phyloP scores from a whole-genome alignment of 2,329 filamentous ascomycete species.

The Ampelomyces quisqualis region DNA sequence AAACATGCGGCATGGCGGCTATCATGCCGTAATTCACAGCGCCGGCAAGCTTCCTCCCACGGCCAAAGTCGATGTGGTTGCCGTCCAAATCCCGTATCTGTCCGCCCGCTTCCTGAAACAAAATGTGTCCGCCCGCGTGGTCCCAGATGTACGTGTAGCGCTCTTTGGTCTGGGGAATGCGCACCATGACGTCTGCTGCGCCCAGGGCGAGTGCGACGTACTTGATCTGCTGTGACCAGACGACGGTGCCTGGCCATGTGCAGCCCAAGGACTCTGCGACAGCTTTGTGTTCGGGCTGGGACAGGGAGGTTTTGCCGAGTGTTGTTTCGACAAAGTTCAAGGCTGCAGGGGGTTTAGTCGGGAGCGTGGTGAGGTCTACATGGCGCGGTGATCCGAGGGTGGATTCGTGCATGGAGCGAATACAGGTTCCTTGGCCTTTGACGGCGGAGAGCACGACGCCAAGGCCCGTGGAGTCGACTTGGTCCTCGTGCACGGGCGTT shows the following conservation, averaged over 20 bases:
- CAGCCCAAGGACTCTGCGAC: slow-evolving; percentile 43
- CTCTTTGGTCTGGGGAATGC: slow-evolving; percentile 47
- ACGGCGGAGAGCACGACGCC: slow-evolving; percentile 51
- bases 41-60: slow-evolving; percentile 37
- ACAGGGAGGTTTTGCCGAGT: slow-evolving; percentile 44
- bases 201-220: slow-evolving; percentile 56
- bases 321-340: slow-evolving; percentile 52
- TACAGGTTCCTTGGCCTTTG: slow-evolving; percentile 48
- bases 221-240: slow-evolving; percentile 57
- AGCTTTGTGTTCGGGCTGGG: slow-evolving; percentile 39
- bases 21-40: slow-evolving; percentile 41
- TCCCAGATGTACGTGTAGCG: slow-evolving; percentile 58
- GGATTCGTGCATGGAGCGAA: slow-evolving; percentile 43
- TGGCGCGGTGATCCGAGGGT: slow-evolving; percentile 37
- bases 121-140: slow-evolving; percentile 56
- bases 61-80: slow-evolving; percentile 50
- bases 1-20: slow-evolving; percentile 30
- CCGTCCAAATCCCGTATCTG: slow-evolving; percentile 55
- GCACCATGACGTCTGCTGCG: slow-evolving; percentile 52
- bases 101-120: slow-evolving; percentile 54
- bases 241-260: slow-evolving; percentile 51
- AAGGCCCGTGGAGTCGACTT: slow-evolving; percentile 47
- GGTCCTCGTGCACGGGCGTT: slow-evolving; percentile 37
- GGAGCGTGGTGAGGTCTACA: slow-evolving; percentile 26
- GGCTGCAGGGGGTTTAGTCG: slow-evolving; percentile 30